These are phyloP conservation scores for Homolaphlyctis polyrhiza DNA, from an alignment of 371 early-diverging fungal genomes.

Conservation along the genomic window DNA sequence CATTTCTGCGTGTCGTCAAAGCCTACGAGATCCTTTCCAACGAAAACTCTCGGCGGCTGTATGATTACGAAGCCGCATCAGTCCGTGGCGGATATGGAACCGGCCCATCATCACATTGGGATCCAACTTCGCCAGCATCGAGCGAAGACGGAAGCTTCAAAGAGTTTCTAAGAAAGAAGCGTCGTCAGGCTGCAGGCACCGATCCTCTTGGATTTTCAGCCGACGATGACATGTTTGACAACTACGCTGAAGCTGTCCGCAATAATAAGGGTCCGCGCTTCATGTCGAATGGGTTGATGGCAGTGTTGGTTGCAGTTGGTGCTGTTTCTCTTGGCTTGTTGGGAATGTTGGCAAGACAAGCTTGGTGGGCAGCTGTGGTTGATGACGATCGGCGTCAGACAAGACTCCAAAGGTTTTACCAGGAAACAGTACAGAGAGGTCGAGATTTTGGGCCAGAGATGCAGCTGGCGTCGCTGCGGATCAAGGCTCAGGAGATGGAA, in stretches of 20 bases:
- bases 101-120: not conserved
- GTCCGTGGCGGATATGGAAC: too few species aligned
- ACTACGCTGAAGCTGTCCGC: not conserved
- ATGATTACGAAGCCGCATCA: slow-evolving; percentile 12
- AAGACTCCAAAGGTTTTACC: too few species aligned
- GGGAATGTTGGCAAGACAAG: not conserved
- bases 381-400: not conserved
- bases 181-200: not conserved
- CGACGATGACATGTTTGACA: not conserved
- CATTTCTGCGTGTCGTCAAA: slow-evolving; percentile 24
- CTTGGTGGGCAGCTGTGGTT: not conserved
- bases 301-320: slow-evolving; percentile 7
- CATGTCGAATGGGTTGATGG: slow-evolving; percentile 26
- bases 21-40: slow-evolving; percentile 28
- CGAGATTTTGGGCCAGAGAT: too few species aligned
- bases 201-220: not conserved
- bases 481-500: too few species aligned
- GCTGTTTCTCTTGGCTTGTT: slow-evolving; percentile 8
- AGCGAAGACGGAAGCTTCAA: not conserved
- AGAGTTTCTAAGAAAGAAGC: not conserved
- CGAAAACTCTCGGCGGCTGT: slow-evolving; percentile 9
- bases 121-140: not conserved
- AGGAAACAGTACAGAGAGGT: too few species aligned
- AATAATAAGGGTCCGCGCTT: slow-evolving; percentile 15
- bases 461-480: too few species aligned